These are phyloP conservation scores for Phytophthora niederhauseri DNA, from an alignment of 352 stramenopile genomes.

Conservation along the genomic window DNA sequence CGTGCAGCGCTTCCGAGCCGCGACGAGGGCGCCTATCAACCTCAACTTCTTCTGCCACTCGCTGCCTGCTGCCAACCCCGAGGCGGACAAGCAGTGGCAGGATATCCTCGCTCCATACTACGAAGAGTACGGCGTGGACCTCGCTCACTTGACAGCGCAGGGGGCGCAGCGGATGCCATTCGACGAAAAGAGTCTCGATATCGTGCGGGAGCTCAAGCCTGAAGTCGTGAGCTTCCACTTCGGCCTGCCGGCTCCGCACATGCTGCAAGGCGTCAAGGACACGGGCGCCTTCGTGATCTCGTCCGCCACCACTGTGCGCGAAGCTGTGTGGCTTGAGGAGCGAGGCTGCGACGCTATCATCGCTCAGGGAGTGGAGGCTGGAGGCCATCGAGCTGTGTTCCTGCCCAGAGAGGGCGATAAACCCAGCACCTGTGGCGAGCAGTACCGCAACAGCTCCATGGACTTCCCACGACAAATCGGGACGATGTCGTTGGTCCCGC, in stretches of 20 bases:
- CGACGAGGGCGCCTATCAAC: conserved; percentile 48
- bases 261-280: conserved; percentile 42
- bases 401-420: conserved; percentile 22
- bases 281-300: conserved; percentile 50
- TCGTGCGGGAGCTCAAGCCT: conserved; percentile 57
- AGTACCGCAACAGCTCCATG: conserved; percentile 35
- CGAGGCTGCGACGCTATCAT: conserved; percentile 55
- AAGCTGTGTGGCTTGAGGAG: conserved; percentile 38
- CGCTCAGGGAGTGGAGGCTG: conserved; percentile 63
- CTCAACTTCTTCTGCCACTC: conserved; percentile 70
- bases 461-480: conserved; percentile 37
- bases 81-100: conserved; percentile 40
- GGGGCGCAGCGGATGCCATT: conserved; percentile 42
- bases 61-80: conserved; percentile 13
- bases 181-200: conserved; percentile 39
- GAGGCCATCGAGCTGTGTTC: conserved; percentile 63
- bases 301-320: conserved; percentile 48
- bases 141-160: conserved; percentile 16
- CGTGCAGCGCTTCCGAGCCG: conserved; percentile 39
- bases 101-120: conserved; percentile 46
- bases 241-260: conserved; percentile 38
- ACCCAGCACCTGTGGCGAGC: not conserved
- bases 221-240: conserved; percentile 77
- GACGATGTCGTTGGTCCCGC: conserved; percentile 56
- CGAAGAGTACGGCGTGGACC: conserved; percentile 33